Base-by-base conservation (phyloP, 208 protist species). In the Acanthamoeba culbertsoni region DNA sequence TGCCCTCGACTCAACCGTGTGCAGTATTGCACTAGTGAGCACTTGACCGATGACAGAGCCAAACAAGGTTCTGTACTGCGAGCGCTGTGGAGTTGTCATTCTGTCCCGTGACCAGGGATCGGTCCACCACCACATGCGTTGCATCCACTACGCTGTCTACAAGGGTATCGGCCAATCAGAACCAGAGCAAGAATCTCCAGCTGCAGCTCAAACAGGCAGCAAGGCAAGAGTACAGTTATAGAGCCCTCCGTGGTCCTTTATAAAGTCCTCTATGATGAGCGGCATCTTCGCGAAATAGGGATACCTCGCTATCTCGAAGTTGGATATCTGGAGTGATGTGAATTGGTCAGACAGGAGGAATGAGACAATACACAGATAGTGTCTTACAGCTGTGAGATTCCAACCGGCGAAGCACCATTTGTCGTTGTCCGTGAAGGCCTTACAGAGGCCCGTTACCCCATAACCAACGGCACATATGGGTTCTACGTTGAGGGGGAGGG, bases 341-440 rank as follows among this genome's bases (percentile, higher is more conserved):
- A 12, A 46, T 53, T 65, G 48, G 48, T 14, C 45, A 86, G 75
- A n/a, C 45, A 46, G 7, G 23, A 73, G 28, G 62, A 40, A 46
- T 53, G 6, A 26, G 28, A 46, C 12, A 40, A 46, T 14, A 86
- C 7, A 86, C 10, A 75, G 35, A 20, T n/a, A 23, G 63, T 14
- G 12, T 31, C 63, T 7, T 86, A 90, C 46, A 20, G 82, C 82
- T 2, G 82, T 90, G 23, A 90, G 42, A 48, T 90, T 90, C 82
- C 82, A 90, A 20, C 82, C 82, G 10, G 82, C 12, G 55, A 90
- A 90, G 53, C 82, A 90, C 82, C 82, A 90, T 35, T 65, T 90
- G 82, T 90, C 82, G 26, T 31, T 90, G 12, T 90, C 82, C 26
- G 1, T 90, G 46, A 90, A 90, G n/a, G 82, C 82, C 53, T 90